Evolutionary conservation across 1,139 yeast species (phyloP).

Genomic region (Pichia sorboxylosa): DNA sequence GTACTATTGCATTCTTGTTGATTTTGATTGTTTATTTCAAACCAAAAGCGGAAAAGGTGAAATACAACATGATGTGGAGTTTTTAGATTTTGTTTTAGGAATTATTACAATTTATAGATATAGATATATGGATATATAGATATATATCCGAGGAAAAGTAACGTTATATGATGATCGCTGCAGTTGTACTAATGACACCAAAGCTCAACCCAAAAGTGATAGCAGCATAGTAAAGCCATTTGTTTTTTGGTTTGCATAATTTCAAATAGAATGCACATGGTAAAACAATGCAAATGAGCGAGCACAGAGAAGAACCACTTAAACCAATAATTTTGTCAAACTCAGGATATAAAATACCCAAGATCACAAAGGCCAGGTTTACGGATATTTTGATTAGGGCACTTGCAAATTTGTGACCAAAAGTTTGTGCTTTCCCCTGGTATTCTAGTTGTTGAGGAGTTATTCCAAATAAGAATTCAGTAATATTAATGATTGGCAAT

Average conservation of each 20-base stretch:
- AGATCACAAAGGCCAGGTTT: constrained; percentile 36
- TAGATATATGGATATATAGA: too few relatives aligned
- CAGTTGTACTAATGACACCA: constrained; percentile 22
- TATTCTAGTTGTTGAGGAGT: constrained; percentile 19
- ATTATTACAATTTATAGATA: too few relatives aligned
- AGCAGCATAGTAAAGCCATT: constrained; percentile 17
- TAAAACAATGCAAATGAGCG: constrained; percentile 42
- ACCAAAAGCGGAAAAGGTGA: constrained; percentile 4
- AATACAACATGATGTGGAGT: constrained; percentile 3
- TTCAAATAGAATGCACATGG: constrained; percentile 43
- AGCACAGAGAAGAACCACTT: constrained; percentile 47
- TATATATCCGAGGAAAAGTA: too few relatives aligned
- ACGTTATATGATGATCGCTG: constrained; percentile 17
- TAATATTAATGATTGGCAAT: constrained; percentile 40
- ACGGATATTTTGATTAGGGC: constrained; percentile 33
- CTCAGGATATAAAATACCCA: constrained; percentile 47
- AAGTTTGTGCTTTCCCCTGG: constrained; percentile 8
- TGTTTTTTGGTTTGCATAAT: constrained; percentile 20
- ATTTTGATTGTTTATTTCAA: constrained; percentile 24
- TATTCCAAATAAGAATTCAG: constrained; percentile 40
- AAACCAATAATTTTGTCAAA: constrained; percentile 47
- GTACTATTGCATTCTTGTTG: constrained; percentile 46
- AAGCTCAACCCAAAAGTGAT: constrained; percentile 17
- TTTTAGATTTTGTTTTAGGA: too few relatives aligned
- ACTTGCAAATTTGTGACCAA: constrained; percentile 6